These are phyloP conservation scores for Plasmodium cynomolgi DNA, from an alignment of 169 alveolate species.

Conservation along the genomic window DNA sequence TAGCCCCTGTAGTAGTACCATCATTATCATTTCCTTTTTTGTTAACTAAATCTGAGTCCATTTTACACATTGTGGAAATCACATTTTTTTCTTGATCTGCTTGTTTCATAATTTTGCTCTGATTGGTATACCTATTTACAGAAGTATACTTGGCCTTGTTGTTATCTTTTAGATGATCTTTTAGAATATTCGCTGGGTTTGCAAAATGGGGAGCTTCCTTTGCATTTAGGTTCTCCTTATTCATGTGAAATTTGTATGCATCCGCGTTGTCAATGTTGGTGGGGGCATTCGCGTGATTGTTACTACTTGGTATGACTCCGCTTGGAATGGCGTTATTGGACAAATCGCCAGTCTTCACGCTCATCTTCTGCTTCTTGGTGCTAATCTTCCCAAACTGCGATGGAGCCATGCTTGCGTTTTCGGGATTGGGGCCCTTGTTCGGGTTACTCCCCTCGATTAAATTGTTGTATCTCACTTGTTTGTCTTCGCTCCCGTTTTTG, in stretches of 20 bases:
- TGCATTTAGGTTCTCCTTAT: conserved; percentile 29
- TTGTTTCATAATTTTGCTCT: not conserved
- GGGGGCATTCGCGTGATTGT: not conserved
- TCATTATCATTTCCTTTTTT: conserved; percentile 13
- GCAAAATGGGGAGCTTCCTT: conserved; percentile 17
- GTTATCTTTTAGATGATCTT: conserved; percentile 23
- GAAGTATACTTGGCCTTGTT: not conserved
- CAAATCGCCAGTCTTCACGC: not conserved
- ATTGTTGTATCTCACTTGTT: conserved; percentile 29
- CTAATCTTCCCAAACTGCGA: not conserved
- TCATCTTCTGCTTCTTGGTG: conserved; percentile 12
- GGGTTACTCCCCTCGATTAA: conserved; percentile 5
- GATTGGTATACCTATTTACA: not conserved
- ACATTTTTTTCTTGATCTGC: conserved; percentile 16
- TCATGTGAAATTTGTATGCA: conserved; percentile 15
- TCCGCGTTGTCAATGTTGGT: conserved; percentile 2
- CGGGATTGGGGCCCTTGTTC: conserved; percentile 5
- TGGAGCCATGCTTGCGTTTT: conserved; percentile 7
- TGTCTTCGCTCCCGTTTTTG: conserved; percentile 28
- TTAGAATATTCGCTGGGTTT: conserved; percentile 14
- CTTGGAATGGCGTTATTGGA: not conserved
- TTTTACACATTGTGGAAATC: conserved; percentile 2
- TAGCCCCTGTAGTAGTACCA: not conserved
- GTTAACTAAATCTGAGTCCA: conserved; percentile 5
- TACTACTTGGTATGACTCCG: not conserved